Evolutionary conservation across 192 early-diverging fungal genomes (phyloP).

Genomic region (Backusella circina): DNA sequence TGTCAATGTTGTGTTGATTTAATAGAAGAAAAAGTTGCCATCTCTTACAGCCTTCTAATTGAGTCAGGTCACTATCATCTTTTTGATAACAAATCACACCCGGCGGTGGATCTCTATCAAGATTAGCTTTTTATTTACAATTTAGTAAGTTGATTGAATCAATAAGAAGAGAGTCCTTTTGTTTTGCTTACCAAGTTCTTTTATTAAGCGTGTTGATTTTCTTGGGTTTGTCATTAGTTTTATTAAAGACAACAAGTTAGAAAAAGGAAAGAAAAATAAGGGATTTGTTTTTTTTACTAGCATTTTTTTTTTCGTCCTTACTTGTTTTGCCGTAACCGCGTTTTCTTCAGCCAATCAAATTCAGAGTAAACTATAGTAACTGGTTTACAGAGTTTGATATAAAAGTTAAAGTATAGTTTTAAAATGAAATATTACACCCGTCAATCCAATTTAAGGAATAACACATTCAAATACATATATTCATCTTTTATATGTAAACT

Average conservation of each 20-base stretch:
- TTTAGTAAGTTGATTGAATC: too few relatives aligned
- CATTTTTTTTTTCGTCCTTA: too few relatives aligned
- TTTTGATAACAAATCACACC: conserved; percentile 62
- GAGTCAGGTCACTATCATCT: conserved; percentile 49
- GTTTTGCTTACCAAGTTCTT: not conserved
- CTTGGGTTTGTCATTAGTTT: not conserved
- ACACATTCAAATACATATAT: too few relatives aligned
- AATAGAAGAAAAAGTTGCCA: not conserved
- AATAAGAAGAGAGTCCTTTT: not conserved
- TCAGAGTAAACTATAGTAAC: too few relatives aligned
- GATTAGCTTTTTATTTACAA: not conserved
- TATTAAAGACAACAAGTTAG: not conserved
- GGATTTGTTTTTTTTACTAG: too few relatives aligned
- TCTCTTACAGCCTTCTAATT: conserved; percentile 51
- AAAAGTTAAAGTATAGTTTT: too few relatives aligned
- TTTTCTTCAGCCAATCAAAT: too few relatives aligned
- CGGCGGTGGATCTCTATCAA: conserved; percentile 49
- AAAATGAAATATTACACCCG: too few relatives aligned
- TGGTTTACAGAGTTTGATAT: too few relatives aligned
- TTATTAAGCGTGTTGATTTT: not conserved
- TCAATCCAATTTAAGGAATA: too few relatives aligned
- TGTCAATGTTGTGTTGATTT: not conserved
- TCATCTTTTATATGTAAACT: too few relatives aligned
- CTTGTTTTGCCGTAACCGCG: too few relatives aligned
- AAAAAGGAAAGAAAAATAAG: not conserved